phyloP scores from a whole-genome alignment of 2,329 filamentous ascomycete species.

The Penicillium expansum region DNA sequence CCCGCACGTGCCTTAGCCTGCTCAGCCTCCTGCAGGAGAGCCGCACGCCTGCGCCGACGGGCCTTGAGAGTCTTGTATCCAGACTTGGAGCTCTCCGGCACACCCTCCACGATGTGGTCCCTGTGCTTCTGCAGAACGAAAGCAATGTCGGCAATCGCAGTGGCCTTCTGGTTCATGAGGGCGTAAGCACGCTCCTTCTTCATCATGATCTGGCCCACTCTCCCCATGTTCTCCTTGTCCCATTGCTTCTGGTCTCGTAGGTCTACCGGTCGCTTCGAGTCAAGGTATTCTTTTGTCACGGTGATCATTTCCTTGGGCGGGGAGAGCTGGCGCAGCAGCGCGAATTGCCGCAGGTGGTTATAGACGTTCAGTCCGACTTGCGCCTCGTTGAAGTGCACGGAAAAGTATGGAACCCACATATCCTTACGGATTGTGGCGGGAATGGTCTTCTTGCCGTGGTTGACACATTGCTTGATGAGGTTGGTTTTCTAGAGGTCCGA shows the following conservation, averaged over 20 bases:
- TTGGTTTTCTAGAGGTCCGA: constrained; percentile 45
- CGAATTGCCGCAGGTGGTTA: constrained; percentile 59
- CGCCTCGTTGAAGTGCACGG: constrained; percentile 54
- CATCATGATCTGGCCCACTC: constrained; percentile 45
- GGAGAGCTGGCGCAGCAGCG: constrained; percentile 56
- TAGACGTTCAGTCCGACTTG: constrained; percentile 55
- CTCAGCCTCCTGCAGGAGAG: constrained; percentile 25
- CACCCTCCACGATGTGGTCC: constrained; percentile 31
- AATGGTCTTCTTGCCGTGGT: constrained; percentile 62
- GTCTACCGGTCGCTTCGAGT: constrained; percentile 39
- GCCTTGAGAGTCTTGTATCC: constrained; percentile 34
- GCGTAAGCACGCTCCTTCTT: constrained; percentile 51
- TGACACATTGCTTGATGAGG: constrained; percentile 57
- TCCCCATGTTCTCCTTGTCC: constrained; percentile 40
- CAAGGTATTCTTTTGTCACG: constrained; percentile 44
- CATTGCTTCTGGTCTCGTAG: constrained; percentile 41
- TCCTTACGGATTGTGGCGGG: constrained; percentile 59
- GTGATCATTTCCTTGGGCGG: constrained; percentile 48
- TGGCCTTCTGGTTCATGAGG: constrained; percentile 65
- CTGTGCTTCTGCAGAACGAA: constrained; percentile 54
- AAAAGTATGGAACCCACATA: constrained; percentile 61
- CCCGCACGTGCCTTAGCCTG: constrained; percentile 23
- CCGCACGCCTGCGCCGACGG: constrained; percentile 31
- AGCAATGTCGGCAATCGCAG: constrained; percentile 59
- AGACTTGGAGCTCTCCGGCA: constrained; percentile 28